Base-by-base conservation (phyloP, 345 rosid species). In the Odontarrhena argentea region DNA sequence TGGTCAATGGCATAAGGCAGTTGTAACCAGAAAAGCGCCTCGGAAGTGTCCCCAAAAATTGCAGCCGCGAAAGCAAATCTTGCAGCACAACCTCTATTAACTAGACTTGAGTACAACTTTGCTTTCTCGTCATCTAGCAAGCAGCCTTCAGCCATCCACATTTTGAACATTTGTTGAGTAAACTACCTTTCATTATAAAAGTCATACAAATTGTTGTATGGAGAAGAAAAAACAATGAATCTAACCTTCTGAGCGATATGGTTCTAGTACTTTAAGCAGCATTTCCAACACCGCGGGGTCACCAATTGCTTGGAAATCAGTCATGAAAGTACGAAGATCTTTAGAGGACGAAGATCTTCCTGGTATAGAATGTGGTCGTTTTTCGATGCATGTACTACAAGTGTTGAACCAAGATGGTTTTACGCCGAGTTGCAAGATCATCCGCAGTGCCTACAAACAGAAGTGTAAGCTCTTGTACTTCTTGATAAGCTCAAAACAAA, bases 1-100 rank as follows among this genome's bases (percentile, higher is more conserved):
- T 85, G 90, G 65, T 79, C 78, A 10, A 88, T 77, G 72, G 97
- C 97, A 73, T 36, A 80, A 15, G 96, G 92, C 74, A 88, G 80
- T 74, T 87, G 94, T 78, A 91, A 67, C 97, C 97, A 91, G 78
- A 91, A 91, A 71, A 88, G 79, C 58, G 96, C 88, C 78, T 91
- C 96, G 14, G 86, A 75, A 43, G 80, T 75, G 76, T 91, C 96
- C 55, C 96, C 94, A 72, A 88, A 91, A 57, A 87, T 74, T 38
- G 97, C 96, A 68, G 96, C 94, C 10, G 96, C 90, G 60, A 91
- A 86, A 30, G 94, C 90, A 83, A 85, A 91, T 80, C 91, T 84
- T 50, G 78, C 87, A 24, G 85, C 79, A 77, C 64, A 84, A 47
- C 97, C 96, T 72, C 84, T 87, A 37, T 78, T 77, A 51, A 88